These are phyloP conservation scores for Salix viminalis DNA, from an alignment of 345 rosid species.

Conservation along the genomic window DNA sequence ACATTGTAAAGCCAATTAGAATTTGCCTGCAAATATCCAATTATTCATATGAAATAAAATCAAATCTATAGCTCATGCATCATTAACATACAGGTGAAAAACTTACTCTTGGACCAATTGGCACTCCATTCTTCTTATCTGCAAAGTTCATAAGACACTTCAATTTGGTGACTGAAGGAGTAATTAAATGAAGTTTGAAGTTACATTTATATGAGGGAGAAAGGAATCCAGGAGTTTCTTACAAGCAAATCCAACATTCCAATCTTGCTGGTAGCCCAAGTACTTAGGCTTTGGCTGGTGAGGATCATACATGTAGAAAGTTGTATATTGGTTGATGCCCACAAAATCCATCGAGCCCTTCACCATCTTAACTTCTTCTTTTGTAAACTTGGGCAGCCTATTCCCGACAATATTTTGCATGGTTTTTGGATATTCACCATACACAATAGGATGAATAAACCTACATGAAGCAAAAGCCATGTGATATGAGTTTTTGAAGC, in stretches of 20 bases:
- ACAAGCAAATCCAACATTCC: constrained; percentile 81
- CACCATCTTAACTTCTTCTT: constrained; percentile 72
- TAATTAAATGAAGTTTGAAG: background rate
- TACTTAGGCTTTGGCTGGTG: constrained; percentile 40
- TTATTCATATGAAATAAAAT: background rate
- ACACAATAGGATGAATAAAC: constrained; percentile 88
- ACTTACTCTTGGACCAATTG: constrained; percentile 73
- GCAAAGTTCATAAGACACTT: constrained; percentile 17
- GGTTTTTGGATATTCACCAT: constrained; percentile 88
- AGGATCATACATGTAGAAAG: constrained; percentile 64
- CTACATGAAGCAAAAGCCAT: constrained; percentile 26
- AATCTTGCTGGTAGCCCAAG: constrained; percentile 83
- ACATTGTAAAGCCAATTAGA: constrained; percentile 88
- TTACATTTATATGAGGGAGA: background rate
- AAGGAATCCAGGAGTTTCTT: constrained; percentile 23
- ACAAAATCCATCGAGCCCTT: constrained; percentile 87
- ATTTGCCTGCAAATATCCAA: constrained; percentile 52
- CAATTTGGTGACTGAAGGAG: background rate
- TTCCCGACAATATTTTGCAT: constrained; percentile 73
- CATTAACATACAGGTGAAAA: background rate
- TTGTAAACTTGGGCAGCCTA: constrained; percentile 77
- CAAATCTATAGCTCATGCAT: background rate
- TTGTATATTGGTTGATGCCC: constrained; percentile 88
- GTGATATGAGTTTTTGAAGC: background rate
- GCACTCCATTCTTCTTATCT: constrained; percentile 63